Conservation (phyloP, 106 monocot genomes). For the Allium sativum region DNA sequence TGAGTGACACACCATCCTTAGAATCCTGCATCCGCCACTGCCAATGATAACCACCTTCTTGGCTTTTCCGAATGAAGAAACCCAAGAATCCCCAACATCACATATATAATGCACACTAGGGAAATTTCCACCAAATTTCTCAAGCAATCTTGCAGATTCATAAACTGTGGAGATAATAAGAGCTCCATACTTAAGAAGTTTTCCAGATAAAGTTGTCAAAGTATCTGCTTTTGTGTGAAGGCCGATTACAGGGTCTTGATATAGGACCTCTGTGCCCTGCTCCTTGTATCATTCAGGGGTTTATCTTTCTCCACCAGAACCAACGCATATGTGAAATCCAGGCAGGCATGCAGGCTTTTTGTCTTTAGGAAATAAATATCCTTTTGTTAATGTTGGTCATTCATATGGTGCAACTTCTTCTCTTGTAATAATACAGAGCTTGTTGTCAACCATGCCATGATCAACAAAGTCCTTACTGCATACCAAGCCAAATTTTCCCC, state of each 20-base stretch:
- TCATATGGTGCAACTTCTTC: slow-evolving; percentile 91
- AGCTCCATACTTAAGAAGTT: slow-evolving; percentile 70
- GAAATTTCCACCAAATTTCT: slow-evolving; percentile 55
- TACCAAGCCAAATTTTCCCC: slow-evolving; percentile 83
- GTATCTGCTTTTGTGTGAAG: slow-evolving; percentile 43
- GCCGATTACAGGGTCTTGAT: slow-evolving; percentile 66
- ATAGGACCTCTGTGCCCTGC: slow-evolving; percentile 75
- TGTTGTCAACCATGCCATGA: slow-evolving; percentile 72
- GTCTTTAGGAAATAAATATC: slow-evolving; percentile 70
- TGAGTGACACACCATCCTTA: no score
- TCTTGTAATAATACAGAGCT: slow-evolving; percentile 68
- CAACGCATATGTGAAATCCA: slow-evolving; percentile 83
- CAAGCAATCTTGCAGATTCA: slow-evolving; percentile 54
- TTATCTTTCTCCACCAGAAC: slow-evolving; percentile 67
- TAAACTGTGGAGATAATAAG: slow-evolving; percentile 74
- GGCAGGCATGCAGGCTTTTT: slow-evolving; percentile 82
- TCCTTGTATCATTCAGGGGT: slow-evolving; percentile 68
- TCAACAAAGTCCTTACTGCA: slow-evolving; percentile 70
- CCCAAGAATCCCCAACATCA: slow-evolving; percentile 70
- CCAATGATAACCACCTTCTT: no score
- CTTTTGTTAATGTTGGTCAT: slow-evolving; percentile 77
- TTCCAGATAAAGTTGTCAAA: slow-evolving; percentile 54
- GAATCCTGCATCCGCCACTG: no score
- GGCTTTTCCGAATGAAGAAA: slow-evolving; percentile 78
- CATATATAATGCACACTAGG: slow-evolving; percentile 80